Conservation (phyloP, 2,329 filamentous ascomycete genomes). For the Colletotrichum euphorbiae region DNA sequence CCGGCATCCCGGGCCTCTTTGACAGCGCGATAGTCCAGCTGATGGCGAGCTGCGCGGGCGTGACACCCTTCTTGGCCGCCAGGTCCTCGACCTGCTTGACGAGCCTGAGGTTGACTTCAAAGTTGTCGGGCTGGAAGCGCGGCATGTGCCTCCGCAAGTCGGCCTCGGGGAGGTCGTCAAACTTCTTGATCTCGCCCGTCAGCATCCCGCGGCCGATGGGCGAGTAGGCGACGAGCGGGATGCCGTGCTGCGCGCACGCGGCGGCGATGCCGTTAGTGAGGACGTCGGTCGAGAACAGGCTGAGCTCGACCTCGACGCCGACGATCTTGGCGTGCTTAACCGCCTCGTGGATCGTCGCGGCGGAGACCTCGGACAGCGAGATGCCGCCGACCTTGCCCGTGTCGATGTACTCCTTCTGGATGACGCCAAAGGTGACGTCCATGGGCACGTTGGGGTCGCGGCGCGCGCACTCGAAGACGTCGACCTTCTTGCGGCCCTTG, state of each 20-base stretch:
- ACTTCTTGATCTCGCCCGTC: constrained; percentile 64
- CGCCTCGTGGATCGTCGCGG: constrained; percentile 61
- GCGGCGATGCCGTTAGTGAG: constrained; percentile 63
- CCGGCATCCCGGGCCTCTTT: constrained; percentile 63
- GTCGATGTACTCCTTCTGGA: constrained; percentile 62
- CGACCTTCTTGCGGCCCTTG: constrained; percentile 68
- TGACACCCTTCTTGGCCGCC: constrained; percentile 70
- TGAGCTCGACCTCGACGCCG: constrained; percentile 67
- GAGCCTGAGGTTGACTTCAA: constrained; percentile 73
- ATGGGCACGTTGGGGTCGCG: constrained; percentile 63
- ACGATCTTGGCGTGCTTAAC: constrained; percentile 57
- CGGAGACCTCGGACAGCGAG: constrained; percentile 63
- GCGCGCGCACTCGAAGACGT: constrained; percentile 70
- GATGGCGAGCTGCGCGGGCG: constrained; percentile 73
- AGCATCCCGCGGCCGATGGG: constrained; percentile 72
- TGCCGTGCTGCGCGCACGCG: constrained; percentile 71
- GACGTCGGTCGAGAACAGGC: constrained; percentile 60
- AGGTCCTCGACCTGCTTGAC: constrained; percentile 67
- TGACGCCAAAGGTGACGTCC: constrained; percentile 55
- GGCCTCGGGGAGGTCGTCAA: constrained; percentile 65
- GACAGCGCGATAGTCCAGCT: constrained; percentile 69
- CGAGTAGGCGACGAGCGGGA: constrained; percentile 79
- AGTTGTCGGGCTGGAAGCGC: constrained; percentile 72
- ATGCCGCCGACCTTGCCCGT: constrained; percentile 64
- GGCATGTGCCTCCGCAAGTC: constrained; percentile 61